Percentiles rank a stretch among this genome's conserved stretches.
Evolutionary conservation across 805 yeast species (phyloP).

Genomic region (Starmerella stigmatis): DNA sequence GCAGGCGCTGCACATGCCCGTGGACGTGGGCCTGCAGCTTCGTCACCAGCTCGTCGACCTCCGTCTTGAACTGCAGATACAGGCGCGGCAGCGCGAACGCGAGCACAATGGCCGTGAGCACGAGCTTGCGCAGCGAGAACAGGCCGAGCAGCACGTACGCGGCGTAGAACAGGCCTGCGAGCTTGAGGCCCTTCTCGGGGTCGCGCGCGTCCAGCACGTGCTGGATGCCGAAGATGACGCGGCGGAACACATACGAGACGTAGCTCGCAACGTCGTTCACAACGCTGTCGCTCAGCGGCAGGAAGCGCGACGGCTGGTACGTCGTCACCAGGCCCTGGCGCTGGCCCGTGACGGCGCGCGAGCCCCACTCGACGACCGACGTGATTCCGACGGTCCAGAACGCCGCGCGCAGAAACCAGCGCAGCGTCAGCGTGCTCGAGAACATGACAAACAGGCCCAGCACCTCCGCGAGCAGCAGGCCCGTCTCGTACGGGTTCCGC

Average conservation of each 20-base stretch:
- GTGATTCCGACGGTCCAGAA: slow-evolving; percentile 51
- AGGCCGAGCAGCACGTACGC: slow-evolving; percentile 60
- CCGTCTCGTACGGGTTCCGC: slow-evolving; percentile 68
- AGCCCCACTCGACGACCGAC: slow-evolving; percentile 66
- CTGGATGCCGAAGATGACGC: slow-evolving; percentile 27
- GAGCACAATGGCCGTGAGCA: slow-evolving; percentile 45
- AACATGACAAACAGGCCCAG: slow-evolving; percentile 49
- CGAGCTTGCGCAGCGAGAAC: slow-evolving; percentile 61
- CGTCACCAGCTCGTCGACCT: slow-evolving; percentile 48
- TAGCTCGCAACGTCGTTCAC: slow-evolving; percentile 36
- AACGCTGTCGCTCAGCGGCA: slow-evolving; percentile 32
- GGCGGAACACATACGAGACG: slow-evolving; percentile 33
- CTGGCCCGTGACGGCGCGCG: slow-evolving; percentile 61
- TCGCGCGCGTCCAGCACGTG: slow-evolving; percentile 37
- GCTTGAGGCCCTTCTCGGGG: slow-evolving; percentile 42
- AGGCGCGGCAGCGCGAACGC: slow-evolving; percentile 68
- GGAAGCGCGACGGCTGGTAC: slow-evolving; percentile 52
- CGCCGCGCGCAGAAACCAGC: slow-evolving; percentile 33
- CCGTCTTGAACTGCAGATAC: slow-evolving; percentile 63
- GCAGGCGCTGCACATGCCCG: slow-evolving; percentile 22
- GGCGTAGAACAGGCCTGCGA: slow-evolving; percentile 64
- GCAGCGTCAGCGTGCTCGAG: slow-evolving; percentile 27
- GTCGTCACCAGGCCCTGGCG: slow-evolving; percentile 60
- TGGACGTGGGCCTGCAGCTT: slow-evolving; percentile 24
- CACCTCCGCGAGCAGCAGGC: slow-evolving; percentile 40